These are phyloP conservation scores for Vigna angularis DNA, from an alignment of 306 rosid species.

Conservation along the genomic window DNA sequence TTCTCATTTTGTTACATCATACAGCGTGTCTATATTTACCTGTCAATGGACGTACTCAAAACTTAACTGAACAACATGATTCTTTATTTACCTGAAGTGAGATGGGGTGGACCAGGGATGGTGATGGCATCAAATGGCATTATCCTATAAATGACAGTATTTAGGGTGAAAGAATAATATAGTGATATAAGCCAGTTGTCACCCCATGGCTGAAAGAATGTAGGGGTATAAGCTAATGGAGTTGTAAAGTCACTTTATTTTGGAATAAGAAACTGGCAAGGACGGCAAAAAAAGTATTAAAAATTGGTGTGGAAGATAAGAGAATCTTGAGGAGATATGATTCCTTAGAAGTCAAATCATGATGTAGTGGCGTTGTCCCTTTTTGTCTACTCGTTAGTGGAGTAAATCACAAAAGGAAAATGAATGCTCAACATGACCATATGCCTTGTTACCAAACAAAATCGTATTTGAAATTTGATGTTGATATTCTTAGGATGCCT, in stretches of 20 bases:
- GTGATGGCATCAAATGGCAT: not conserved
- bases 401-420: slow-evolving; percentile 29
- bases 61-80: not conserved
- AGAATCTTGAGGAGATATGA: slow-evolving; percentile 59
- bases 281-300: slow-evolving; percentile 37
- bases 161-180: not conserved
- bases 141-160: slow-evolving; percentile 1
- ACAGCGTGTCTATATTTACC: not conserved
- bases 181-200: slow-evolving; percentile 5
- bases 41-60: not conserved
- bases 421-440: slow-evolving; percentile 35
- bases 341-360: slow-evolving; percentile 52
- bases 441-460: slow-evolving; percentile 14
- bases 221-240: slow-evolving; percentile 33
- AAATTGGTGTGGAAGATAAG: slow-evolving; percentile 41
- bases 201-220: slow-evolving; percentile 9
- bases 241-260: slow-evolving; percentile 39
- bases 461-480: slow-evolving; percentile 7
- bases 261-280: slow-evolving; percentile 39
- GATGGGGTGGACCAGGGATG: not conserved
- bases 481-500: slow-evolving; percentile 42
- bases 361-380: slow-evolving; percentile 49
- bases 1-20: not conserved
- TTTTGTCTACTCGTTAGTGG: slow-evolving; percentile 39
- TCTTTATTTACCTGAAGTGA: not conserved